Percentiles rank a stretch among this genome's conserved stretches.
These are phyloP conservation scores for Amylocarpus encephaloides DNA, from an alignment of 2,329 filamentous ascomycete genomes.

Conservation along the genomic window DNA sequence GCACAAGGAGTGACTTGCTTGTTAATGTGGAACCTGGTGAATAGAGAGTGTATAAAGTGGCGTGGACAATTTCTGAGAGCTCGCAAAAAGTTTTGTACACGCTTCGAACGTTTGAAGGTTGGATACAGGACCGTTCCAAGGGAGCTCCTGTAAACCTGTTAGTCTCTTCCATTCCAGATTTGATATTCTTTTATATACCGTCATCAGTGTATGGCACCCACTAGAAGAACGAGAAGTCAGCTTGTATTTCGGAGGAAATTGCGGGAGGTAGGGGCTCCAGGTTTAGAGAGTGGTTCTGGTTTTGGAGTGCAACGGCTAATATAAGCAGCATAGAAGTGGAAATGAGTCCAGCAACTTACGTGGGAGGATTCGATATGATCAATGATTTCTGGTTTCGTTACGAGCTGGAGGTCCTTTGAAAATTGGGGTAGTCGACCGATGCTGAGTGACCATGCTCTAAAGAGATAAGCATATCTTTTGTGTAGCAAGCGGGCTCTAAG, in stretches of 20 bases:
- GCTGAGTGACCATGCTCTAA: conserved; percentile 59
- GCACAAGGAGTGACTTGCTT: conserved; percentile 54
- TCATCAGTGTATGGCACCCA: conserved; percentile 32
- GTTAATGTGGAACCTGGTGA: conserved; percentile 61
- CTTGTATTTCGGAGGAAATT: too few relatives aligned
- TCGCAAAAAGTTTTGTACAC: conserved; percentile 65
- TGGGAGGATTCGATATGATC: conserved; percentile 53
- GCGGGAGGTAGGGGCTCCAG: too few relatives aligned
- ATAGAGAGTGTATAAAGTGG: conserved; percentile 54
- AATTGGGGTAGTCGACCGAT: conserved; percentile 56
- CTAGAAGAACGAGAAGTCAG: conserved; percentile 21
- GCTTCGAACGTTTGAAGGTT: conserved; percentile 61
- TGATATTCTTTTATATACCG: conserved; percentile 14
- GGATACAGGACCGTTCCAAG: conserved; percentile 54
- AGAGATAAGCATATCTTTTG: neutral
- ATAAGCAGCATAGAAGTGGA: too few relatives aligned
- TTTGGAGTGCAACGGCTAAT: too few relatives aligned
- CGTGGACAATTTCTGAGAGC: conserved; percentile 67
- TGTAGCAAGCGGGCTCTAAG: neutral
- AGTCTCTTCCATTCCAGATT: neutral
- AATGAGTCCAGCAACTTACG: too few relatives aligned
- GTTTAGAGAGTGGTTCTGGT: too few relatives aligned
- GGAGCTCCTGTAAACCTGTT: conserved; percentile 28
- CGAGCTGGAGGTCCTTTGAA: conserved; percentile 49
- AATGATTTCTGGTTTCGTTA: conserved; percentile 54